Conservation (phyloP, 306 rosid genomes). For the Rosa rugosa region DNA sequence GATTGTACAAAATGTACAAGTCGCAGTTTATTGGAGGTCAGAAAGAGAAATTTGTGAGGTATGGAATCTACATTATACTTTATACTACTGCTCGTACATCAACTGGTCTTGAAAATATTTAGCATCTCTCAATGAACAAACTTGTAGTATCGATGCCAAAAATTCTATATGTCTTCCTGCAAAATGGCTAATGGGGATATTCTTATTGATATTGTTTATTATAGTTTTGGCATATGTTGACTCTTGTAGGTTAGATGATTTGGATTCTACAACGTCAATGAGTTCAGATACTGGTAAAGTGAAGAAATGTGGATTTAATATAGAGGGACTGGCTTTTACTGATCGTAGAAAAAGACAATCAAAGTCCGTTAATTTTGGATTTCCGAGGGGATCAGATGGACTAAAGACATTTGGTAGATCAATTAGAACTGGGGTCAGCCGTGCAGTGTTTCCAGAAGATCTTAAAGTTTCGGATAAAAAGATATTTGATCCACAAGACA, state of each 20-base stretch:
- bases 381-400: conserved; percentile 74
- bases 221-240: conserved; percentile 20
- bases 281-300: conserved; percentile 42
- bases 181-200: neutral
- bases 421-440: conserved; percentile 54
- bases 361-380: conserved; percentile 50
- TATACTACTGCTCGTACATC: too few species aligned
- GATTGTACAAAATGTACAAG: conserved; percentile 42
- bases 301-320: conserved; percentile 53
- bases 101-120: neutral
- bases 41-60: conserved; percentile 49
- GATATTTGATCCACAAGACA: conserved; percentile 82
- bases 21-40: conserved; percentile 47
- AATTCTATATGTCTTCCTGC: neutral
- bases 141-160: neutral
- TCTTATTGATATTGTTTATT: neutral
- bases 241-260: conserved; percentile 67
- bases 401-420: conserved; percentile 67
- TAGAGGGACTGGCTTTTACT: conserved; percentile 42
- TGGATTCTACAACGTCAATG: conserved; percentile 45
- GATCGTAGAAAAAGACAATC: conserved; percentile 44
- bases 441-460: conserved; percentile 76
- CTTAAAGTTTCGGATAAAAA: conserved; percentile 63
- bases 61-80: conserved; percentile 16
- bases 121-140: neutral